phyloP scores from a whole-genome alignment of 2,329 filamentous ascomycete genomes.

The Stagonosporopsis rhizophila region DNA sequence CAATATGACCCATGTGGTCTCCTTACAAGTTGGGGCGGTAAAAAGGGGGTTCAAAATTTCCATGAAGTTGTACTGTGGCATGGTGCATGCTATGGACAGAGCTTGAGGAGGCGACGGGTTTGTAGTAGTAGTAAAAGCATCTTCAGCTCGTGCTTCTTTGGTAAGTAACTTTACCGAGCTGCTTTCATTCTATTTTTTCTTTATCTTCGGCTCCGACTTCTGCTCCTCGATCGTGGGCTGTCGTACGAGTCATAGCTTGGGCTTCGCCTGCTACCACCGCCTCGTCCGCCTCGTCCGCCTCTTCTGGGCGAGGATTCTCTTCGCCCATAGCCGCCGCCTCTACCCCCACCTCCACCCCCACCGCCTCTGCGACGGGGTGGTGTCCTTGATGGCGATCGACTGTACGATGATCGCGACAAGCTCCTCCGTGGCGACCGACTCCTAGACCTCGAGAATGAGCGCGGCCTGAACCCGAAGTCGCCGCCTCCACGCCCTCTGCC shows the following conservation, averaged over 20 bases:
- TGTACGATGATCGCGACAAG: conserved; percentile 51
- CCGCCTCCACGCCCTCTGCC: conserved; percentile 46
- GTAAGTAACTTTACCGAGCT: not conserved
- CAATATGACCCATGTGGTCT: not conserved
- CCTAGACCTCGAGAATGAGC: conserved; percentile 46
- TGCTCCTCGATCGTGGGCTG: conserved; percentile 58
- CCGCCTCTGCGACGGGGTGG: conserved; percentile 38
- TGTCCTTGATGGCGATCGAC: conserved; percentile 47
- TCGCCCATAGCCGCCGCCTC: conserved; percentile 33
- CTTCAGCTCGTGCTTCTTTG: not conserved
- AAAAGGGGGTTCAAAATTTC: too few species aligned
- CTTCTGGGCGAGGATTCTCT: conserved; percentile 53
- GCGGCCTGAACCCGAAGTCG: conserved; percentile 34
- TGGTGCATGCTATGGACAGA: not conserved
- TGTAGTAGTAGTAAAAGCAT: too few species aligned
- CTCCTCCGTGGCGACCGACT: conserved; percentile 54
- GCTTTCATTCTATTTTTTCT: not conserved
- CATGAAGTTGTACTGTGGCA: not conserved
- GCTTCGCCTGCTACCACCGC: conserved; percentile 58
- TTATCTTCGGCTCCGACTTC: conserved; percentile 47
- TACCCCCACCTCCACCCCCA: conserved; percentile 28
- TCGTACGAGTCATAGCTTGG: conserved; percentile 70
- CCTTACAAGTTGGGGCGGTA: too few species aligned
- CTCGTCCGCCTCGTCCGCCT: conserved; percentile 53
- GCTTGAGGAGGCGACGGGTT: not conserved